A percentile compares a stretch with the other conserved stretches of the same genome.
Evolutionary conservation across 78 protist genomes (phyloP).

Genomic region (Polysphondylium violaceum): DNA sequence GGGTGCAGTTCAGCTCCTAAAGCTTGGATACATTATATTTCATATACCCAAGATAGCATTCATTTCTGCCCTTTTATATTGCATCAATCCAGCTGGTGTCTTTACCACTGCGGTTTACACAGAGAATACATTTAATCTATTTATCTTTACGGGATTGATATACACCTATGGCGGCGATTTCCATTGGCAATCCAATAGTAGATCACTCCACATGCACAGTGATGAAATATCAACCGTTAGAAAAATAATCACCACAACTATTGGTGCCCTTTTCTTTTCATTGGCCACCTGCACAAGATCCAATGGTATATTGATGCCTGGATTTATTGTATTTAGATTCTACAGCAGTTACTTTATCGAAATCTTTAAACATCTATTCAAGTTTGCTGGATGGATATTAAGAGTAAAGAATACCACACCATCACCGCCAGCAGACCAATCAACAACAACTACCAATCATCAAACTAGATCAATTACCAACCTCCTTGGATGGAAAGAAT

Average conservation of each 20-base stretch:
- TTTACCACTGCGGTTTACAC: conserved; percentile 69
- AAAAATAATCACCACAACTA: background rate
- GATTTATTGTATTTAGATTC: conserved; percentile 50
- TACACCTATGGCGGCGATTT: conserved; percentile 31
- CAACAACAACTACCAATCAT: background rate
- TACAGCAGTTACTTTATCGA: background rate
- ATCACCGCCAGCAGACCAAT: conserved; percentile 6
- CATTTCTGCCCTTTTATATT: conserved; percentile 32
- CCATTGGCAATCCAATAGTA: conserved; percentile 10
- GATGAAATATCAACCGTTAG: conserved; percentile 7
- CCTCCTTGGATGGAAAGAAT: conserved; percentile 4
- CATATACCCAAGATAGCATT: conserved; percentile 22
- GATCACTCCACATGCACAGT: conserved; percentile 11
- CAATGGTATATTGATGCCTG: conserved; percentile 68
- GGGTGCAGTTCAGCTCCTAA: conserved; percentile 40
- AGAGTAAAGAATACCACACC: too few species aligned
- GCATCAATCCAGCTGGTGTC: conserved; percentile 67
- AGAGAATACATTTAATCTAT: conserved; percentile 46
- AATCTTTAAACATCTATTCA: background rate
- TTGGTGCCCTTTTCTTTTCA: conserved; percentile 19
- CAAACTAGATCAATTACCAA: background rate
- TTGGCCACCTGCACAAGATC: conserved; percentile 63
- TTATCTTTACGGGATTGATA: conserved; percentile 56
- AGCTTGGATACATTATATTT: conserved; percentile 64
- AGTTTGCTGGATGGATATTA: too few species aligned